These are phyloP conservation scores for Apiospora koreana DNA, from an alignment of 2,329 filamentous ascomycete species.

Conservation along the genomic window DNA sequence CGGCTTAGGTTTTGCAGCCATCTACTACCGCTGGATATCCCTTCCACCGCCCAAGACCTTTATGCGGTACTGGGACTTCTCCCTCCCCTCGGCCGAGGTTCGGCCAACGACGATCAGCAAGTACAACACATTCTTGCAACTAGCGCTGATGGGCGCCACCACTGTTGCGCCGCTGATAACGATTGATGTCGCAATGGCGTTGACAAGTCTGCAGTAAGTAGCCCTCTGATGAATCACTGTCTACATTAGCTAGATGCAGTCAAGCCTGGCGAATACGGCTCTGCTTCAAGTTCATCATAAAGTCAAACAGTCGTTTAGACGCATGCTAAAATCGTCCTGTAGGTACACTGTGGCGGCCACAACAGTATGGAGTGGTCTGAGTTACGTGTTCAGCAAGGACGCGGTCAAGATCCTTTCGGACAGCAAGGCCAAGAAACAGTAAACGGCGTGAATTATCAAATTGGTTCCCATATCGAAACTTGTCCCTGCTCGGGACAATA, in stretches of 20 bases:
- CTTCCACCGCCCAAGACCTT: conserved; percentile 93
- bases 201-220: conserved; percentile 66
- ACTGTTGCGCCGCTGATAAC: conserved; percentile 77
- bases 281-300: background rate
- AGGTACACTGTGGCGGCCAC: conserved; percentile 86
- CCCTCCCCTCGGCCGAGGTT: conserved; percentile 82
- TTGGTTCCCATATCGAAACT: background rate
- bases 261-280: background rate
- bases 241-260: background rate
- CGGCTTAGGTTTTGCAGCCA: conserved; percentile 78
- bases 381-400: conserved; percentile 88
- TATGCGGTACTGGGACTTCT: conserved; percentile 94
- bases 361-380: conserved; percentile 90
- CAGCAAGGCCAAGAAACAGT: conserved; percentile 15
- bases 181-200: conserved; percentile 53
- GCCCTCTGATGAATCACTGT: background rate
- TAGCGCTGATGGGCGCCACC: conserved; percentile 82
- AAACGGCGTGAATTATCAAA: background rate
- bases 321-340: conserved; percentile 33
- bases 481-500: background rate
- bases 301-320: background rate
- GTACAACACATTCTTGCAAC: conserved; percentile 90
- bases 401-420: conserved; percentile 79
- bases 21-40: conserved; percentile 96
- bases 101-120: conserved; percentile 83